phyloP scores from a whole-genome alignment of 805 yeast species.

The Yamadazyma ubonensis region DNA sequence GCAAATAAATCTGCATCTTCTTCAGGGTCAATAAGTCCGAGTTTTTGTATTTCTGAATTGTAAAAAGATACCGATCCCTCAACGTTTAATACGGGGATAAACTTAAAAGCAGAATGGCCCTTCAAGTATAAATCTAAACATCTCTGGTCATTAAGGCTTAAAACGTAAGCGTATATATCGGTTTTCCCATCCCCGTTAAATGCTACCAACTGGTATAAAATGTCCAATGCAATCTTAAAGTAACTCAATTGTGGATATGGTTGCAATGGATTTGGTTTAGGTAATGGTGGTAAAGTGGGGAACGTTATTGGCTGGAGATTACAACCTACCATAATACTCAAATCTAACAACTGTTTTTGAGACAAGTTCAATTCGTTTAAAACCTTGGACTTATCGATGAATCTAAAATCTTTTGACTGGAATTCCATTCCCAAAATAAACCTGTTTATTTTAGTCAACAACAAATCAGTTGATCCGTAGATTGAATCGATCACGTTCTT shows the following conservation, averaged over 20 bases:
- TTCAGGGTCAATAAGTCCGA: conserved; percentile 23
- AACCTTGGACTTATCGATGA: conserved; percentile 56
- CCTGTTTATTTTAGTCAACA: conserved; percentile 64
- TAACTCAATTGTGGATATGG: conserved; percentile 41
- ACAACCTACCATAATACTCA: conserved; percentile 77
- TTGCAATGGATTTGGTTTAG: conserved; percentile 39
- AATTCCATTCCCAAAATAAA: conserved; percentile 73
- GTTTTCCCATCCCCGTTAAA: conserved; percentile 21
- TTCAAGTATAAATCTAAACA: conserved; percentile 55
- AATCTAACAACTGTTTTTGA: conserved; percentile 71
- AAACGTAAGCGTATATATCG: conserved; percentile 46
- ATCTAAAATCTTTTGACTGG: conserved; percentile 62
- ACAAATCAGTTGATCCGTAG: conserved; percentile 80
- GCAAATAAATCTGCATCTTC: conserved; percentile 15
- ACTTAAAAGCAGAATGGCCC: conserved; percentile 67
- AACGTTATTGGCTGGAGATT: conserved; percentile 67
- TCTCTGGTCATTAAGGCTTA: conserved; percentile 45
- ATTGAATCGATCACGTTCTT: conserved; percentile 64
- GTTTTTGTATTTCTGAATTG: conserved; percentile 39
- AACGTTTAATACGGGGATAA: conserved; percentile 68
- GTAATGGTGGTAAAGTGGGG: conserved; percentile 48
- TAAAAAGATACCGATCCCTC: conserved; percentile 69
- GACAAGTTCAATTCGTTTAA: conserved; percentile 58
- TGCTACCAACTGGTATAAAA: conserved; percentile 33
- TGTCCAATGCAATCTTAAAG: conserved; percentile 41